Evolutionary conservation across 176 grass and related monocot genomes (phyloP), one percentile per base, ranked within the genome.

Genomic region (Carex myosuroides): DNA sequence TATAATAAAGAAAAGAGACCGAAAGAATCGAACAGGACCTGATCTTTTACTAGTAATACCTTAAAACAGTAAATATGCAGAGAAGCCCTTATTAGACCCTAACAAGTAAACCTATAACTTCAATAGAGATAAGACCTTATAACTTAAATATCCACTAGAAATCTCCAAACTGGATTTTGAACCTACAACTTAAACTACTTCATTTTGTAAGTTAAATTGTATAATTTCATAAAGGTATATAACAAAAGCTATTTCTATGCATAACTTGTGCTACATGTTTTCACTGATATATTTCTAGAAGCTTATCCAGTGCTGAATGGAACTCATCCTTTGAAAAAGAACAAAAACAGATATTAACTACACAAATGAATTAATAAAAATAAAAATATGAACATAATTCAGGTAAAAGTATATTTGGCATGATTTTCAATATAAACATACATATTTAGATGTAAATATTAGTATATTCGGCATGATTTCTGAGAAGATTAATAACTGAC

Each of bases 261-360:
- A 35, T 35, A 35, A 35, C 32, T 33, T 35, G 33, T 3, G 33
- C 73, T 77, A 30, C 44, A 56, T 12, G 11, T 77, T 77, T 77
- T 4, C 72, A 30, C 50, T 55, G 50, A 33, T 13, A 21, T 77
- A 7, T 61, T 83, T 55, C 87, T 84, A 98, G 82, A 93, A 98
- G 95, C 33, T 91, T 90, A 65, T 98, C 88, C 81, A 98, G 84
- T 89, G 82, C 84, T 50, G 87, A 87, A 66, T 94, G 95, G 79
- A 93, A 94, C 64, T 98, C 95, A 18, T 98, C 89, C 86, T 98
- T 89, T 98, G 89, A 80, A 89, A 87, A 87, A 44, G 50, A 84
- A 69, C 70, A 44, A 5, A 80, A 75, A 72, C 3, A 32, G 18
- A 30, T 64, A 4, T 21, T 81, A n/a, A 71, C 1, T 71, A 71